Evolutionary conservation across 2,329 filamentous ascomycete species (phyloP), one percentile per base, ranked within the genome.

Genomic region (Botrytis cinerea): DNA sequence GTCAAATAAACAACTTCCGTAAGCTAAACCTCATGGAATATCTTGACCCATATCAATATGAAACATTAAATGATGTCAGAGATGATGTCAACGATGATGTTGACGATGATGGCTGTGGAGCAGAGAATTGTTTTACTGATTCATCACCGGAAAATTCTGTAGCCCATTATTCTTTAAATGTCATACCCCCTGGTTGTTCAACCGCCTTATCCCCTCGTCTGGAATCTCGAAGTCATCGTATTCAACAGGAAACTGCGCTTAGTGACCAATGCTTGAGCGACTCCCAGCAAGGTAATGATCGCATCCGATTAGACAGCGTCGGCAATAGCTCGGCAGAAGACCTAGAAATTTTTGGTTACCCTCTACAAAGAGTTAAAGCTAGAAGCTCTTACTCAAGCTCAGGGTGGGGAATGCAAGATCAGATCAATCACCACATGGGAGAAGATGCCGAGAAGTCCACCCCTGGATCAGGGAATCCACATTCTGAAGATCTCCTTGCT

Each of bases 141-240:
- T 16, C 28, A 6, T 16, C 3, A 67, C n/a, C 14, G n/a, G 45
- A 32, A 4, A 8, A n/a, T 8, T 51, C 46, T n/a, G n/a, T 5
- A 32, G n/a, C 8, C 2, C 45, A 25, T 28, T 22, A 1, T n/a
- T 4, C 7, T n/a, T 40, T 45, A 9, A 28, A 8, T 14, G 9
- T 2, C 18, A 40, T 10, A 14, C 5, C 48, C n/a, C 25, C 25
- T 51, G 25, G 48, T 16, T n/a, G 10, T n/a, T n/a, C 25, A 51
- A 51, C 25, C 12, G 48, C 48, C 14, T 51, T 51, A 32, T 25
- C 28, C 51, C 12, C 12, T 67, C 32, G 22, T n/a, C 45, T 18
- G 8, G 28, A 1, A n/a, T 8, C 14, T 10, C 1, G 7, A 1
- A 9, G 22, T 40, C 2, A 7, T 40, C 4, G 1, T 20, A 2